Base-by-base conservation (phyloP, 768 basidiomycete species). In the Mycena metata region DNA sequence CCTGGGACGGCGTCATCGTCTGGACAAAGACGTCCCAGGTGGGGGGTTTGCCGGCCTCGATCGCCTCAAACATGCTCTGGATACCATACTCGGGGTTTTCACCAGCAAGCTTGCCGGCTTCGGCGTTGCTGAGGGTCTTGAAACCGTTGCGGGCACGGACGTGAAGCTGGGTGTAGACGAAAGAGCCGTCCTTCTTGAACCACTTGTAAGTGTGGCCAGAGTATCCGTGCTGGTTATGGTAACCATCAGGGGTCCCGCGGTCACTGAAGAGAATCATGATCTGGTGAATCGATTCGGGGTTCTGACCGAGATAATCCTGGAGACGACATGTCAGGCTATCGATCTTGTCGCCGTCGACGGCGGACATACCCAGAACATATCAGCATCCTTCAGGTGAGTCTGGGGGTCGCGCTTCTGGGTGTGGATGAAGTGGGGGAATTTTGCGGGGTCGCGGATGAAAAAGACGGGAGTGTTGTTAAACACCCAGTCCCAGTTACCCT, bases 351-450 rank as follows among this genome's bases (percentile, higher is more conserved):
- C 36, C 24, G 21, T 12, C 8, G 1, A 17, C 50, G 6, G 17
- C 11, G 47, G 11, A 70, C 85, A 42, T 74, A 91, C 90, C 92
- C 91, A 93, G 85, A 92, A 96, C 85, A 88, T 88, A 78, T 96
- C 93, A 52, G 91, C 77, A 82, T 95, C 95, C 79, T 93, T 95
- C 73, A 96, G 80, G 80, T 98, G 94, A 10, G 96, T 96, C 76
- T 95, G 93, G 17, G 96, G 96, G 79, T 95, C 88, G 70, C 92
- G 89, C 84, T 96, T 96, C 77, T 94, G 93, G 33, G 95, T 95
- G 83, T 98, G 96, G 73, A 97, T 94, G 80, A 98, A 91, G 83
- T 98, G 94, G 50, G 94, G 91, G 86, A 97, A 98, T 80, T 95
- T 91, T 80, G 91, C 87, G 16, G 93, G 89, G 78, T 96, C 90